A percentile compares a stretch with the other conserved stretches of the same genome.
Evolutionary conservation across 768 basidiomycete genomes (phyloP).

Genomic region (Tylopilus sp.): DNA sequence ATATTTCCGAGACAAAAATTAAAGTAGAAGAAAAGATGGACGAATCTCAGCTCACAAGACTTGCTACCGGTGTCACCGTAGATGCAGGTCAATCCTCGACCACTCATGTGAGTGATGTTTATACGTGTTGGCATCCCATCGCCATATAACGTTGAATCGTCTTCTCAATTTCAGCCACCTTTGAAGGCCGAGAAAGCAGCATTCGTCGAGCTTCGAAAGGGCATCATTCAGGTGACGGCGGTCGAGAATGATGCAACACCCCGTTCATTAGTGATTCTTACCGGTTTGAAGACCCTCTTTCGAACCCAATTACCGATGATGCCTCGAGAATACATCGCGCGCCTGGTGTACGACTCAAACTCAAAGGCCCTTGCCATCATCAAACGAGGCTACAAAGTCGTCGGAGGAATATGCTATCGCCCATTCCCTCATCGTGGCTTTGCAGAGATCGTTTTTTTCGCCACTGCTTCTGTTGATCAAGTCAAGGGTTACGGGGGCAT

Average conservation of each 20-base stretch:
- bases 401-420: conserved; percentile 95
- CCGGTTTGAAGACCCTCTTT: conserved; percentile 95
- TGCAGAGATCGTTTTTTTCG: conserved; percentile 98
- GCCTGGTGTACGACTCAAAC: conserved; percentile 89
- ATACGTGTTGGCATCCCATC: not conserved
- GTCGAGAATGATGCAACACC: conserved; percentile 81
- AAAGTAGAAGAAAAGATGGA: conserved; percentile 81
- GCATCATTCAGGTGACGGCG: conserved; percentile 78
- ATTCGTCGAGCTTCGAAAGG: conserved; percentile 72
- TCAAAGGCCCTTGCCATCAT: conserved; percentile 94
- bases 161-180: conserved; percentile 39
- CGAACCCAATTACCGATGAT: conserved; percentile 98
- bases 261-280: conserved; percentile 79
- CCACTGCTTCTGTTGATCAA: conserved; percentile 93
- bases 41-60: conserved; percentile 67
- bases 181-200: conserved; percentile 73
- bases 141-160: conserved; percentile 3
- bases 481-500: conserved; percentile 98
- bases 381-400: conserved; percentile 92
- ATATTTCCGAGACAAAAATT: conserved; percentile 48
- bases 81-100: conserved; percentile 53
- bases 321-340: conserved; percentile 97
- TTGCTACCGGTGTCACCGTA: conserved; percentile 78
- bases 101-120: conserved; percentile 40
- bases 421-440: conserved; percentile 94